Conservation (phyloP, 148 eudicot genomes). For the Arbutus unedo region DNA sequence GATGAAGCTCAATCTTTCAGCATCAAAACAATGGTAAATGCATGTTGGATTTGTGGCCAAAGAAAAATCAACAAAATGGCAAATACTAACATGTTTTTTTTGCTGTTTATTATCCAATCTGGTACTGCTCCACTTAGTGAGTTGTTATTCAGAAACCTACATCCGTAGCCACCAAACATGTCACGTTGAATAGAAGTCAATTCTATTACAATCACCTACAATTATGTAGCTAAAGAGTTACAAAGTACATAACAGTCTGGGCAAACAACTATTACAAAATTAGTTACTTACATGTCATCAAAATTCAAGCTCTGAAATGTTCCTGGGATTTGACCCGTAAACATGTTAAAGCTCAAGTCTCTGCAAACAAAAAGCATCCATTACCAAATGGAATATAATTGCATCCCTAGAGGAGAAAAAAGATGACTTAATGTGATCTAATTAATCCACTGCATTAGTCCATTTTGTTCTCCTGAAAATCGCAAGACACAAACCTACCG, state of each 20-base stretch:
- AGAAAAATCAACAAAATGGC: background rate
- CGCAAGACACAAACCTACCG: background rate
- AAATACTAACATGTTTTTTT: slow-evolving; percentile 32
- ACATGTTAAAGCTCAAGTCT: slow-evolving; percentile 60
- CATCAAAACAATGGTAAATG: background rate
- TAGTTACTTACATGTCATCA: slow-evolving; percentile 31
- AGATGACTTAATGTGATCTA: background rate
- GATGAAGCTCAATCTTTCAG: background rate
- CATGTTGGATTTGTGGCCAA: background rate
- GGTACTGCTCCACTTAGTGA: slow-evolving; percentile 56
- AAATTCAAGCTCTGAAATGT: slow-evolving; percentile 23
- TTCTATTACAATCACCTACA: background rate
- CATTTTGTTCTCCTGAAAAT: slow-evolving; percentile 1
- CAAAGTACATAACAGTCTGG: background rate
- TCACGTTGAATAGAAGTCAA: background rate
- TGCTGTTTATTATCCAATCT: slow-evolving; percentile 38
- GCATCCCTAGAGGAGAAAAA: background rate
- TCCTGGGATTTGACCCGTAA: slow-evolving; percentile 48
- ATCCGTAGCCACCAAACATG: background rate
- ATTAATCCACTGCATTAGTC: background rate
- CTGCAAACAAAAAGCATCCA: slow-evolving; percentile 28
- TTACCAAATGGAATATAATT: background rate
- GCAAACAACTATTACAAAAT: background rate
- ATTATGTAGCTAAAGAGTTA: background rate
- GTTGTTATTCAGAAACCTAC: slow-evolving; percentile 61